A percentile compares a stretch with the other conserved stretches of the same genome.
These are phyloP conservation scores for Datisca glomerata DNA, from an alignment of 306 rosid species.

Conservation along the genomic window DNA sequence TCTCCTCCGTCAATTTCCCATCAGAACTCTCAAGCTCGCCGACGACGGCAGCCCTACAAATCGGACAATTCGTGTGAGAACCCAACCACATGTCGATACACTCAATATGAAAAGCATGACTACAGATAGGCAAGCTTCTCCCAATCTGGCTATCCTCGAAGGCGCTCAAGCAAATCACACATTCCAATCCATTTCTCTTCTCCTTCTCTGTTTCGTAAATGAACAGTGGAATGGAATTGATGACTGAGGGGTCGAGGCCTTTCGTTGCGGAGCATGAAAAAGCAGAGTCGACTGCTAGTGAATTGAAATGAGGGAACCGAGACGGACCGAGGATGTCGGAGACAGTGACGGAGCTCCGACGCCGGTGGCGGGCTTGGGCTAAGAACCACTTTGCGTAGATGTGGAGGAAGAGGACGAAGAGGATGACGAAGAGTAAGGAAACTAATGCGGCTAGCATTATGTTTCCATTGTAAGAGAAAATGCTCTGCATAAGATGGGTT, in stretches of 20 bases:
- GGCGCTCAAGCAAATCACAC: conserved; percentile 66
- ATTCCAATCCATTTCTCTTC: conserved; percentile 24
- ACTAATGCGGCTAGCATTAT: conserved; percentile 77
- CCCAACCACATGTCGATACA: conserved; percentile 89
- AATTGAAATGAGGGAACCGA: conserved; percentile 38
- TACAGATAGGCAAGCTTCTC: conserved; percentile 53
- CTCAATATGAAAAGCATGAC: conserved; percentile 65
- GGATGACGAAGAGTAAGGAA: conserved; percentile 64
- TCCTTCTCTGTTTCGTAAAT: conserved; percentile 18
- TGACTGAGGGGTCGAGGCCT: conserved; percentile 46
- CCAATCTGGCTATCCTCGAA: conserved; percentile 65
- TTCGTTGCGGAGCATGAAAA: conserved; percentile 24
- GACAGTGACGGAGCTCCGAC: conserved; percentile 35
- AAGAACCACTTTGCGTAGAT: conserved; percentile 82
- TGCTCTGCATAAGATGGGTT: conserved; percentile 25
- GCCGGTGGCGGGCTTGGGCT: conserved; percentile 42
- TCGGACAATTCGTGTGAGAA: conserved; percentile 73
- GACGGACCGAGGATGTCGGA: conserved; percentile 49
- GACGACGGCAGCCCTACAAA: conserved; percentile 53
- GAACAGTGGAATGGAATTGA: conserved; percentile 57
- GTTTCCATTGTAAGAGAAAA: conserved; percentile 68
- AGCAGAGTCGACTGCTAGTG: conserved; percentile 29
- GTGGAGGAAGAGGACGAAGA: conserved; percentile 88
- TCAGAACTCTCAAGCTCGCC: conserved; percentile 7
- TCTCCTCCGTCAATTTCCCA: no score